These are phyloP conservation scores for Exophiala bonariae DNA, from an alignment of 2,329 filamentous ascomycete genomes.

Conservation along the genomic window DNA sequence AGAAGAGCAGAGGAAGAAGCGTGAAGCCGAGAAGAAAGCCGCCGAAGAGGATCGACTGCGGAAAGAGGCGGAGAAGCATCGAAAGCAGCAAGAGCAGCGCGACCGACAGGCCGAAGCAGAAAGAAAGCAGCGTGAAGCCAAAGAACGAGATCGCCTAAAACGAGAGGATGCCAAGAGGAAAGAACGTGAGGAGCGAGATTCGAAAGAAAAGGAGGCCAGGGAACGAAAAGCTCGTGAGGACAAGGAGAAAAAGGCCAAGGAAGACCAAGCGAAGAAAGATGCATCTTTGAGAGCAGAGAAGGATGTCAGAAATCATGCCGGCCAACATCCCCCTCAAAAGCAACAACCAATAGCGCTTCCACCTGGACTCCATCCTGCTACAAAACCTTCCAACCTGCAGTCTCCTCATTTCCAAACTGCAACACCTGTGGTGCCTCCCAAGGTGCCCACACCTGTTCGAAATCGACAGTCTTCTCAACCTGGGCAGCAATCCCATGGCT, in stretches of 20 bases:
- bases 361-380: conserved; percentile 53
- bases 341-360: conserved; percentile 43
- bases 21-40: conserved; percentile 84
- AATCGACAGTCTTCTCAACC: conserved; percentile 74
- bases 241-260: conserved; percentile 56
- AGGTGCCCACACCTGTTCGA: conserved; percentile 76
- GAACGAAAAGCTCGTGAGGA: conserved; percentile 64
- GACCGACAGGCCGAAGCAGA: conserved; percentile 84
- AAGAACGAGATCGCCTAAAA: conserved; percentile 78
- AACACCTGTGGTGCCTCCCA: conserved; percentile 80
- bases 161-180: conserved; percentile 73
- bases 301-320: conserved; percentile 49
- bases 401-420: conserved; percentile 80
- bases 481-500: conserved; percentile 73
- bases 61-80: conserved; percentile 82
- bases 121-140: conserved; percentile 76
- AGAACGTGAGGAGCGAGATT: conserved; percentile 61
- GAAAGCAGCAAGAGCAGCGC: conserved; percentile 77
- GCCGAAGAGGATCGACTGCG: conserved; percentile 83
- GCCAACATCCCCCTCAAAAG: conserved; percentile 24
- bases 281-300: conserved; percentile 44
- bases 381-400: conserved; percentile 54
- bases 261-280: conserved; percentile 56
- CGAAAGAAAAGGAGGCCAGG: conserved; percentile 71
- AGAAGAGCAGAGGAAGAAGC: conserved; percentile 89